Conservation (phyloP, 768 basidiomycete genomes). For the Suillus occidentalis region DNA sequence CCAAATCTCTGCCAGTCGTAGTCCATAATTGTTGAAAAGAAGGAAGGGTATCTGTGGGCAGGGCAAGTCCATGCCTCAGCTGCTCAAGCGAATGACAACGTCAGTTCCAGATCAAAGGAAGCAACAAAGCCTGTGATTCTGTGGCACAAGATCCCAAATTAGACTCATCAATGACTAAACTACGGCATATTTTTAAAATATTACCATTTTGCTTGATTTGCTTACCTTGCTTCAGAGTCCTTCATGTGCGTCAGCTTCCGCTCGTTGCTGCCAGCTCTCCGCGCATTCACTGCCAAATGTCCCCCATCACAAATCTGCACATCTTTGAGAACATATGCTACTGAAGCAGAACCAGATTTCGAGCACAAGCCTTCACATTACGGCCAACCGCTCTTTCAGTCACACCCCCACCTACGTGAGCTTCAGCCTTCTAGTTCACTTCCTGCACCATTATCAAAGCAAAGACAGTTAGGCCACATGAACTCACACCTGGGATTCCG, state of each 20-base stretch:
- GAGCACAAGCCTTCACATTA: conserved; percentile 67
- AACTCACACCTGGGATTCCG: conserved; percentile 83
- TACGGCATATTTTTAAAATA: neutral
- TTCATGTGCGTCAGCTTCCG: conserved; percentile 25
- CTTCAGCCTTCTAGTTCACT: conserved; percentile 11
- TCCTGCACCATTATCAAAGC: conserved; percentile 7
- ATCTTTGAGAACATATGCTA: conserved; percentile 32
- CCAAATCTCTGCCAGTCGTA: conserved; percentile 41
- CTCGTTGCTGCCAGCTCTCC: conserved; percentile 12
- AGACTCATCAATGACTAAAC: neutral
- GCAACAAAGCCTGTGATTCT: conserved; percentile 1
- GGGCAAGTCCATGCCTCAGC: conserved; percentile 23
- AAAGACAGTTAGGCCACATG: conserved; percentile 51
- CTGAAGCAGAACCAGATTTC: conserved; percentile 25
- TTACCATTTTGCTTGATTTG: conserved; percentile 2
- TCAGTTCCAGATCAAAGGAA: conserved; percentile 5
- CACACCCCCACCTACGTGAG: conserved; percentile 82
- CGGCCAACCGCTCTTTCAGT: conserved; percentile 75
- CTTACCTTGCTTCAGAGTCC: neutral
- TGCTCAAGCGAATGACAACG: neutral
- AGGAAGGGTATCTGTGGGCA: conserved; percentile 11
- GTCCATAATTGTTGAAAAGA: conserved; percentile 24
- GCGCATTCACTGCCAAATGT: neutral
- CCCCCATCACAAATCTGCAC: neutral
- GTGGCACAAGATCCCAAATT: neutral